These are phyloP conservation scores for Kuraishia piskuri DNA, from an alignment of 805 yeast species.

Conservation along the genomic window DNA sequence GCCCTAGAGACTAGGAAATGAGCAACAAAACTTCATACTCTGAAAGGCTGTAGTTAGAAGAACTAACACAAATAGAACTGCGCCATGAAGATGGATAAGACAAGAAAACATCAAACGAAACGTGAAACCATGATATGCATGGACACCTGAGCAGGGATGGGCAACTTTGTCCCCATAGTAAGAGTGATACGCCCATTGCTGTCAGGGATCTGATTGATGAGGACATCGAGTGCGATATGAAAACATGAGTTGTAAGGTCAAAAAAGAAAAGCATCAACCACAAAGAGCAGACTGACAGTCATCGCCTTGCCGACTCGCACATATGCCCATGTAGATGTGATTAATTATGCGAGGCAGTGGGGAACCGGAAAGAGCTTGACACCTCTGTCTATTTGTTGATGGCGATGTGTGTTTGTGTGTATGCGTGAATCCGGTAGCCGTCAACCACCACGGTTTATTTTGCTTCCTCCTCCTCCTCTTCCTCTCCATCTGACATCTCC, in stretches of 20 bases:
- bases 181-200: neutral
- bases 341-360: neutral
- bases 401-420: neutral
- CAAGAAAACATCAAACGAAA: neutral
- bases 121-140: neutral
- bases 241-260: neutral
- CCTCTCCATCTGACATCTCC: neutral
- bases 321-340: neutral
- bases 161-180: neutral
- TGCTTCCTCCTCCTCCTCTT: neutral
- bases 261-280: neutral
- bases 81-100: neutral
- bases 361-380: no score
- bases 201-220: neutral
- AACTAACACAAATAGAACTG: neutral
- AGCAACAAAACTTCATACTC: neutral
- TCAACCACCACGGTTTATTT: neutral
- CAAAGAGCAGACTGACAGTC: neutral
- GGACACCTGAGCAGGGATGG: neutral
- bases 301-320: neutral
- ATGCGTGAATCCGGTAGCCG: neutral
- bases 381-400: neutral
- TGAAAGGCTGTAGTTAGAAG: neutral
- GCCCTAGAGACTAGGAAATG: neutral
- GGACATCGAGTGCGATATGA: neutral